Evolutionary conservation across 1,139 yeast genomes (phyloP), one percentile per base, ranked within the genome.

Genomic region (Saccharomycopsis phalli): DNA sequence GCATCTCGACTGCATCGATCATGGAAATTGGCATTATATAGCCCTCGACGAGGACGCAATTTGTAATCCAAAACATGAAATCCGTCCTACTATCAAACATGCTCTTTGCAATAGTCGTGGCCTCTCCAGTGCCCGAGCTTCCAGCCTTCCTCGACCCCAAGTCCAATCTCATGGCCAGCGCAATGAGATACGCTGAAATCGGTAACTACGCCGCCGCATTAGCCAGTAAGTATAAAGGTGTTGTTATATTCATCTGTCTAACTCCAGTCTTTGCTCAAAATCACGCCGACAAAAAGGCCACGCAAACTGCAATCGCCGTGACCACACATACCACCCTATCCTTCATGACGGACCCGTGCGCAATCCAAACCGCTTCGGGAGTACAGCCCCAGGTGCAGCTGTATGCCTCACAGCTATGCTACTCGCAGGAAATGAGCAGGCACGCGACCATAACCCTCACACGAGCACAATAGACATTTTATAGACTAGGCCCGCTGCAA

Each of bases 131-230:
- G n/a, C n/a, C n/a, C n/a, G n/a, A 23, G 7, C 20, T 35, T n/a
- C 38, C 41, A 4, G 25, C 31, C 4, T 26, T 38, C 17, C 20
- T 40, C n/a, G 34, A 37, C 28, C 23, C 44, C 4, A 40, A 36
- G 5, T 40, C 44, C 8, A n/a, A 22, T 14, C 16, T 32, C 5
- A 11, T 40, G 28, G 31, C 18, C 10, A 34, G 26, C 14, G 13
- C 19, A 6, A 27, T 41, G 45, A 38, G 30, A 22, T 19, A 21
- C n/a, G 45, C 43, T 27, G 45, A 41, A 17, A 28, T 41, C 11
- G 45, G 38, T 11, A 41, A 41, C 44, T 41, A 41, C 23, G 42
- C 39, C 7, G 45, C 34, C 10, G 45, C 32, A 8, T 21, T 41
- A 5, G 37, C 33, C 3, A 19, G 29, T 26, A 26, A 26, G 29